A percentile compares a stretch with the other conserved stretches of the same genome.
Conservation (phyloP, 2,329 filamentous ascomycete genomes). For the Diaporthe sp. region DNA sequence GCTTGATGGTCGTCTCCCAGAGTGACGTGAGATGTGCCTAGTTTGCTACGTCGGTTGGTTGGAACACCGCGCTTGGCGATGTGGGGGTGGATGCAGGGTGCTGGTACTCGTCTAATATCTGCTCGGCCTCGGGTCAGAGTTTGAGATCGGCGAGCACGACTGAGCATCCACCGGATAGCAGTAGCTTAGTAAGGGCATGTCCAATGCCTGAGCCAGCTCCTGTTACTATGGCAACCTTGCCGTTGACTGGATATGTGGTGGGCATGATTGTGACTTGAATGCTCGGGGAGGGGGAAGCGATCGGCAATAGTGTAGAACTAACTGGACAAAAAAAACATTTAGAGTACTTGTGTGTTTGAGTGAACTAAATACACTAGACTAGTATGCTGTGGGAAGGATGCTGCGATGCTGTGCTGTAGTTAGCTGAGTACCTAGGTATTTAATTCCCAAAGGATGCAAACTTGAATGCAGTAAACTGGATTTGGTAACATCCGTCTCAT, state of each 20-base stretch:
- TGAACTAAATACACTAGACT: no score
- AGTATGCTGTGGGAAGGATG: no score
- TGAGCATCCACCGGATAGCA: conserved; percentile 49
- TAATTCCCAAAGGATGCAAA: no score
- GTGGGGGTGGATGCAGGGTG: conserved; percentile 33
- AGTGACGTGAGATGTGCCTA: conserved; percentile 45
- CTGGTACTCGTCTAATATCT: conserved; percentile 45
- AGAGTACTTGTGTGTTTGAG: no score
- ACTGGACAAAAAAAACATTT: no score
- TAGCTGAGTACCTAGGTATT: no score
- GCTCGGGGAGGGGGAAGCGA: no score
- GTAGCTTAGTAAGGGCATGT: conserved; percentile 46
- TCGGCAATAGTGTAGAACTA: no score
- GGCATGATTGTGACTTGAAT: no score
- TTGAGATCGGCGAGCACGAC: conserved; percentile 50
- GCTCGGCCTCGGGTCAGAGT: conserved; percentile 47
- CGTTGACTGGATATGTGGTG: conserved; percentile 1
- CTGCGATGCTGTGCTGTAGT: no score
- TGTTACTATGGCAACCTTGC: conserved; percentile 45
- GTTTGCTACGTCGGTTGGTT: conserved; percentile 49
- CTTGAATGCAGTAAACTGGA: no score
- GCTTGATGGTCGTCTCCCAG: conserved; percentile 37
- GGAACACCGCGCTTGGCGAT: conserved; percentile 46
- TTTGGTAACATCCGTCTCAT: no score
- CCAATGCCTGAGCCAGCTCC: conserved; percentile 50